Evolutionary conservation across 2,329 filamentous ascomycete genomes (phyloP), one percentile per base, ranked within the genome.

Genomic region (Pseudopithomyces maydicus): DNA sequence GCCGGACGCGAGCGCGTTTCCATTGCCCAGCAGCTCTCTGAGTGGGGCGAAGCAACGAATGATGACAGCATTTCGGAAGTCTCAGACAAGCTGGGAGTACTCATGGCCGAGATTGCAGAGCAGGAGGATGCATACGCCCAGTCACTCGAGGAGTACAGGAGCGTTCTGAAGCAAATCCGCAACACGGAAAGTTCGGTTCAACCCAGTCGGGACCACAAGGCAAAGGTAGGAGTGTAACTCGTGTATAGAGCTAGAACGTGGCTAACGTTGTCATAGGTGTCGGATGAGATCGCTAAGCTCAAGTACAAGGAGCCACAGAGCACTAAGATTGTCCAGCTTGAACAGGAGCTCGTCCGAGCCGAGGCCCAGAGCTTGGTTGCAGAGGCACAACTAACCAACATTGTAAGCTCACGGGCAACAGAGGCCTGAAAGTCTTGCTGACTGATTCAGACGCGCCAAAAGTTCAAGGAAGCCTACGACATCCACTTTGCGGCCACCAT

Each of bases 131-230:
- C 83, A 44, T 98, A 93, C 76, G 91, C 93, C 4, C 89, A 94
- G 76, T 88, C 88, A 47, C 77, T 99, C 54, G 95, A 99, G 75
- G 92, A 97, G 61, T 91, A 90, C 65, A 86, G 95, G 47, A 84
- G 82, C 33, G 79, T 92, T 22, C 82, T 99, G 75, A 99, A 99
- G 84, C 85, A 91, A 64, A 96, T 99, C 66, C 87, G 95, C 64
- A 96, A 99, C 77, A 97, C 92, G 14, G 95, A 99, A 81, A 89
- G 90, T 79, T 96, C 91, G 64, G 94, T 99, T 15, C 93, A 97
- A 81, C 95, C 95, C 6, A 92, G 90, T 70, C 85, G 95, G 57
- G 93, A 97, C 67, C 85, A 90, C 69, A 95, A 95, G 79, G 81
- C 85, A 62, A 96, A 96, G 79, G 80, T 80, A 65, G 20, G 58